Base-by-base conservation (phyloP, 345 rosid species). In the Cardamine resedifolia region DNA sequence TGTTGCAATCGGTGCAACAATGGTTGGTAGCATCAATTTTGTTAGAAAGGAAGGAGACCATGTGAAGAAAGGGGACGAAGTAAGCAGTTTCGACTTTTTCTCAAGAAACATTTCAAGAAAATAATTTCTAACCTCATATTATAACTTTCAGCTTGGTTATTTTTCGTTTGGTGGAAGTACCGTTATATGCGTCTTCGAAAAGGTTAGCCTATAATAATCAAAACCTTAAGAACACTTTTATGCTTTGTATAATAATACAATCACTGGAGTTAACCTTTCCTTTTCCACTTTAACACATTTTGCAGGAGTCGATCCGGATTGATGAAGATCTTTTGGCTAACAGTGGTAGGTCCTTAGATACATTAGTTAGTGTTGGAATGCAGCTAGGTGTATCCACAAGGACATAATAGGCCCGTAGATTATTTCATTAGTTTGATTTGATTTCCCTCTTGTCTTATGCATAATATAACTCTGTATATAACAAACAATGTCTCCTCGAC, bases 111-210 rank as follows among this genome's bases (percentile, higher is more conserved):
- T 58, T 55, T 69, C 0, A 55, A 24, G n/a, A 63, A 19, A 47
- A 47, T 23, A 10, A 0, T 1, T 19, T 15, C 60, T 63, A 36
- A 70, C 47, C 12, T 58, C 58, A 43, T n/a, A n/a, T 61, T 8
- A 66, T 19, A 38, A 75, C 78, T 45, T 69, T 60, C 90, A 93
- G 98, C 79, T 85, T 41, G 96, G 98, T 71, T 90, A 90, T 78
- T 93, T 90, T 81, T 84, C 97, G 0, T 93, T 93, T 16, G 98
- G 98, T 47, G 98, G 98, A 71, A 93, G 98, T 85, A 93, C 98
- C 0, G 95, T 93, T 49, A 85, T 93, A 56, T 89, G 94, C 28
- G 81, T 93, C 44, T 93, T 90, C 52, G 88, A 90, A 77, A 90
- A 90, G 97, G 98, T 90, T 62, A 59, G 87, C 72, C 1, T 23